Percentiles rank a stretch among this genome's conserved stretches.
These are phyloP conservation scores for Litchi chinensis DNA, from an alignment of 345 rosid genomes.

Conservation along the genomic window DNA sequence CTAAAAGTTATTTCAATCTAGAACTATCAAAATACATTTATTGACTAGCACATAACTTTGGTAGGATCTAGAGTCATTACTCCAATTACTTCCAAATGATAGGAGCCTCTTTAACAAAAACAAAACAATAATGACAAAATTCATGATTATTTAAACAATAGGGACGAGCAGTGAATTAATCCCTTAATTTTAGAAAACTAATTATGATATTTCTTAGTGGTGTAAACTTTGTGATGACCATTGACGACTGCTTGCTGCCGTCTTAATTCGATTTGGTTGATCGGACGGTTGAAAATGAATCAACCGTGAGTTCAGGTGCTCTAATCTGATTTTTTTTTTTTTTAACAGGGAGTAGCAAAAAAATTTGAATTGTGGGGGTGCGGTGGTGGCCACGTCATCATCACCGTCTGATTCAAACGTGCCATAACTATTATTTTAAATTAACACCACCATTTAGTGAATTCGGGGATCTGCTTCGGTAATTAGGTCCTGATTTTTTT, in stretches of 20 bases:
- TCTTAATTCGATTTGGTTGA: background rate
- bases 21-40: too few species aligned
- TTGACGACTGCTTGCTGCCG: background rate
- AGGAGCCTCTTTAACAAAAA: background rate
- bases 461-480: too few species aligned
- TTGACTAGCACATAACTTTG: too few species aligned
- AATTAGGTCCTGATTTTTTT: too few species aligned
- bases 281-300: background rate
- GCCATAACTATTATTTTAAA: too few species aligned
- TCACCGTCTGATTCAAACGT: background rate
- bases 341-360: background rate
- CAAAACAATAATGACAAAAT: background rate
- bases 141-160: background rate
- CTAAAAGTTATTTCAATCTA: too few species aligned
- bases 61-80: too few species aligned
- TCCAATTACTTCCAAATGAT: background rate
- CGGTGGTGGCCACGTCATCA: constrained; percentile 2
- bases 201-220: background rate
- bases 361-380: background rate
- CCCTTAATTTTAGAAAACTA: background rate
- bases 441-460: too few species aligned
- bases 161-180: background rate
- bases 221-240: background rate
- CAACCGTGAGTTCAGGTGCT: background rate
- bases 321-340: background rate